Evolutionary conservation across 2,329 filamentous ascomycete species (phyloP).

Genomic region (Lasiodiplodia sp.): DNA sequence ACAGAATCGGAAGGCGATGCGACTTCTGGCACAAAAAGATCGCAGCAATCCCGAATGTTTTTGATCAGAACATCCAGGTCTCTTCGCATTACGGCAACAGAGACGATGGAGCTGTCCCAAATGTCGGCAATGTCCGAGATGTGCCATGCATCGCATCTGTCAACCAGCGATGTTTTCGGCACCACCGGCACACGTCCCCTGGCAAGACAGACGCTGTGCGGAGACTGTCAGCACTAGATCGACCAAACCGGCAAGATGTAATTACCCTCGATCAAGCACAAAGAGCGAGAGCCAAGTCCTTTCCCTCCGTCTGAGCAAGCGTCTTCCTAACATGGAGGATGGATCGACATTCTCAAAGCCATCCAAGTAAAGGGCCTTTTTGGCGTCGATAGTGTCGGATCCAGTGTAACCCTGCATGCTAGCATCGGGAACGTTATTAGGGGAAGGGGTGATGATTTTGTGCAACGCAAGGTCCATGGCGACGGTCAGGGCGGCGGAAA

Average conservation of each 20-base stretch:
- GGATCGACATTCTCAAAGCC: conserved; percentile 71
- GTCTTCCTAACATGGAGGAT: conserved; percentile 64
- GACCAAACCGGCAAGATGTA: neutral
- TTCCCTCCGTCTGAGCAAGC: conserved; percentile 70
- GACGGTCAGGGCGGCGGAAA: conserved; percentile 73
- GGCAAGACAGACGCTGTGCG: conserved; percentile 66
- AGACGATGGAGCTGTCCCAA: conserved; percentile 75
- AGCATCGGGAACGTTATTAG: conserved; percentile 51
- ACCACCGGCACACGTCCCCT: conserved; percentile 73
- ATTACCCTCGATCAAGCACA: conserved; percentile 70
- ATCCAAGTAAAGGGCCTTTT: conserved; percentile 70
- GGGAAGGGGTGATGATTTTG: conserved; percentile 69
- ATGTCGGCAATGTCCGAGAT: conserved; percentile 67
- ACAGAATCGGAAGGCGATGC: conserved; percentile 25
- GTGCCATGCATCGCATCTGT: conserved; percentile 75
- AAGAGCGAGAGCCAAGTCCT: conserved; percentile 75
- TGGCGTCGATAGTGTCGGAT: conserved; percentile 73
- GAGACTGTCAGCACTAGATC: neutral
- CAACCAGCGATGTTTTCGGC: conserved; percentile 70
- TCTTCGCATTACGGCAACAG: conserved; percentile 72
- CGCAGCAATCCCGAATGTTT: conserved; percentile 19
- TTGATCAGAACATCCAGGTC: conserved; percentile 54
- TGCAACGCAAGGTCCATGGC: conserved; percentile 74
- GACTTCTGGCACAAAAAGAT: conserved; percentile 18
- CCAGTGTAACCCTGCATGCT: conserved; percentile 61